phyloP scores from a whole-genome alignment of 2,329 filamentous ascomycete genomes.

The Sclerotinia minor region DNA sequence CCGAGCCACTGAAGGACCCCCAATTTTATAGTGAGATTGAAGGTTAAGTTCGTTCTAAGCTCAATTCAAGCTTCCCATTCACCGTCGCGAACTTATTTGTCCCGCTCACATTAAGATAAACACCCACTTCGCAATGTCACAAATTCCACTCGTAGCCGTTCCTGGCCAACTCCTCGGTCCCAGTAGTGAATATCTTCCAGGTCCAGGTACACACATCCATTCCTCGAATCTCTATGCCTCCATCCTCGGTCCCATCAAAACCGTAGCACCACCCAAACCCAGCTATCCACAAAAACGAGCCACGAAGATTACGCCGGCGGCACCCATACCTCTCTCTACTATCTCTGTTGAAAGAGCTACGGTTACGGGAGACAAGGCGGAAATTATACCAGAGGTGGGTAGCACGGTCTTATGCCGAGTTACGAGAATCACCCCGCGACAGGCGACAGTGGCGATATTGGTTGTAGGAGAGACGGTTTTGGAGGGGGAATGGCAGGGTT shows the following conservation, averaged over 20 bases:
- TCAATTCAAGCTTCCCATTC: slow-evolving; percentile 1
- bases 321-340: slow-evolving; percentile 49
- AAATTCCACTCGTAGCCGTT: slow-evolving; percentile 55
- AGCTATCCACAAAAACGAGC: slow-evolving; percentile 57
- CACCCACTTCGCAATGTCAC: slow-evolving; percentile 30
- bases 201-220: slow-evolving; percentile 82
- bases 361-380: slow-evolving; percentile 50
- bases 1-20: slow-evolving; percentile 2
- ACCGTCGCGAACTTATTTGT: not conserved
- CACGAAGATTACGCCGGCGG: slow-evolving; percentile 55
- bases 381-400: slow-evolving; percentile 78
- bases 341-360: slow-evolving; percentile 53
- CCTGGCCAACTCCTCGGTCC: slow-evolving; percentile 81
- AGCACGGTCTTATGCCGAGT: slow-evolving; percentile 82
- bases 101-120: slow-evolving; percentile 3
- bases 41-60: not conserved
- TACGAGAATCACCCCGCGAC: slow-evolving; percentile 78
- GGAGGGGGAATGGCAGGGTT: slow-evolving; percentile 78
- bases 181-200: slow-evolving; percentile 65
- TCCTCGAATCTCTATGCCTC: slow-evolving; percentile 76
- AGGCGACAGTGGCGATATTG: slow-evolving; percentile 83
- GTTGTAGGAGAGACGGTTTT: slow-evolving; percentile 73
- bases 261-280: slow-evolving; percentile 47
- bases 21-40: not conserved
- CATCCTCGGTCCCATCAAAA: slow-evolving; percentile 69